Evolutionary conservation across 108 stramenopile species (phyloP).

Genomic region (Stephanodiscus minutulus): DNA sequence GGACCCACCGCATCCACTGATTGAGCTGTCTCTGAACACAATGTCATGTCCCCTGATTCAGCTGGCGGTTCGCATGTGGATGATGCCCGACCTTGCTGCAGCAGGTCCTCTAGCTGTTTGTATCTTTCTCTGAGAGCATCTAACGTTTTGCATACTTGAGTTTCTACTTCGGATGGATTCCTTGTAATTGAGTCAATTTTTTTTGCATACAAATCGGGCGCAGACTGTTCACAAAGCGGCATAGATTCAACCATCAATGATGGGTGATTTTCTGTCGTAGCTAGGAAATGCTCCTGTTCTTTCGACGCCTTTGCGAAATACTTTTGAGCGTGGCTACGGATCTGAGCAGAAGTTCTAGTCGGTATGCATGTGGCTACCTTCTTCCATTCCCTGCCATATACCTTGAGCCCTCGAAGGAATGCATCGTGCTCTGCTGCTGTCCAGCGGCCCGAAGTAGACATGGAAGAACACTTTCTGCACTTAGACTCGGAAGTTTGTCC

Average conservation of each 20-base stretch:
- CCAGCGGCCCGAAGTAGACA: slow-evolving; percentile 79
- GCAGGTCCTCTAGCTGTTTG: slow-evolving; percentile 55
- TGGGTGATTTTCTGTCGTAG: slow-evolving; percentile 12
- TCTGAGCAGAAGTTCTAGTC: slow-evolving; percentile 93
- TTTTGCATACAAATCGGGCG: slow-evolving; percentile 10
- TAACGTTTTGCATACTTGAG: slow-evolving; percentile 66
- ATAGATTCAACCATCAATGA: background rate
- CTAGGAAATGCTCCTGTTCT: slow-evolving; percentile 18
- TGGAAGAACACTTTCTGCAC: background rate
- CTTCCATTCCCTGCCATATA: slow-evolving; percentile 93
- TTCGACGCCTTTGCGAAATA: slow-evolving; percentile 89
- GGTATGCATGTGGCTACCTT: slow-evolving; percentile 85
- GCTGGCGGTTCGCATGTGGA: background rate
- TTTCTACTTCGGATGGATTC: slow-evolving; percentile 62
- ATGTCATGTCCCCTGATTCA: background rate
- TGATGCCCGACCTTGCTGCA: slow-evolving; percentile 36
- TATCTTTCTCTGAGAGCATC: slow-evolving; percentile 59
- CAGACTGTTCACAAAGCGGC: background rate
- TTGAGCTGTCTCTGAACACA: background rate
- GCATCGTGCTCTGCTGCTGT: slow-evolving; percentile 86
- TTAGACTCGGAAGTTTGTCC: background rate
- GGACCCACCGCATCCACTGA: slow-evolving; percentile 21
- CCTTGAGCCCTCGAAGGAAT: slow-evolving; percentile 86
- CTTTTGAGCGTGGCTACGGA: slow-evolving; percentile 98
- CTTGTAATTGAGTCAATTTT: slow-evolving; percentile 57